Base-by-base conservation (phyloP, 208 protist species). In the Tritrichomonas musculus region DNA sequence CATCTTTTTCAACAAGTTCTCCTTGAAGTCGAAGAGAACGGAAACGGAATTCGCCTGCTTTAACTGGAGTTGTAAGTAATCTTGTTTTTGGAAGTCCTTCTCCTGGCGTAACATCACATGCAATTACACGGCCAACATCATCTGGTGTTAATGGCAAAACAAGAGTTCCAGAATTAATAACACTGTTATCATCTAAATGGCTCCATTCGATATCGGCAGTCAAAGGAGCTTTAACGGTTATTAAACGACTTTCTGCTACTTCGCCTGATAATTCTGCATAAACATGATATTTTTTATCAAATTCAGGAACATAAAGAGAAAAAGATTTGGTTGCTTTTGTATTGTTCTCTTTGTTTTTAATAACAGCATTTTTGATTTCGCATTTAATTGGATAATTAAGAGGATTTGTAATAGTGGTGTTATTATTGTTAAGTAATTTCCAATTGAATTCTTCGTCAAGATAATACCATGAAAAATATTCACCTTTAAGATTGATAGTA, bases 41-140 rank as follows among this genome's bases (percentile, higher is more conserved):
- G 47, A 88, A 88, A 27, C 77, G 77, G 47, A 88, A 88, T 88
- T 88, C 77, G 5, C 77, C 77, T 60, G 77, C 27, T 88, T 47
- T 88, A 36, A 88, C 47, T 5, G 77, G 77, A 53, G 39, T 53
- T 33, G 77, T 88, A 1, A 57, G 11, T 5, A 88, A n/a, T 88
- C 41, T 53, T 9, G 77, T 88, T 57, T 25, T 53, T 88, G 77
- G 47, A 3, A 88, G 41, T 22, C 47, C 41, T 20, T 44, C 17
- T 20, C 17, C 77, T 60, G 41, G 47, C 33, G 41, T 53, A 36
- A 88, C 57, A 57, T 53, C 47, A 39, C 77, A 88, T 27, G 47
- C 41, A 57, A 88, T 88, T 25, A 53, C n/a, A 39, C 41, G 33
- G 2, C 77, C 77, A n/a, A 88, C 47, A 39, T 88, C 41, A 4